Conservation (phyloP, 345 rosid genomes). For the Passiflora organensis region DNA sequence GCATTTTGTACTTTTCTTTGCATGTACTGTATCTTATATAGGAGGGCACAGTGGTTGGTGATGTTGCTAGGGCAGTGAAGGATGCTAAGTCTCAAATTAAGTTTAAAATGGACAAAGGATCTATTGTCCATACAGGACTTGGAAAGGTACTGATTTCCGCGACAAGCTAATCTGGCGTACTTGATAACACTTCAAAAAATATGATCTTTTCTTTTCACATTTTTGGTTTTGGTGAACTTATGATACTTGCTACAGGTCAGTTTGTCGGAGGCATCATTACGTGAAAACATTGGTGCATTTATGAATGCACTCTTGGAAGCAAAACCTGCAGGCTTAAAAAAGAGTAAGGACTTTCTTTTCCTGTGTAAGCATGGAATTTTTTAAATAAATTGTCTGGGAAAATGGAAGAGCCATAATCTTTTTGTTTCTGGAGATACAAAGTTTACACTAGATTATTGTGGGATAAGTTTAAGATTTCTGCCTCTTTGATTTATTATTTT, state of each 20-base stretch:
- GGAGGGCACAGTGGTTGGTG: conserved; percentile 87
- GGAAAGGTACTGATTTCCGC: conserved; percentile 60
- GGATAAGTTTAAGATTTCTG: no score
- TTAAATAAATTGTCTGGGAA: no score
- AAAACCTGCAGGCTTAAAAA: conserved; percentile 93
- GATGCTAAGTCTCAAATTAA: conserved; percentile 76
- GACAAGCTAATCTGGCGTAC: background rate
- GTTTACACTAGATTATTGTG: no score
- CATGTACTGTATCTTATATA: conserved; percentile 31
- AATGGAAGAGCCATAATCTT: no score
- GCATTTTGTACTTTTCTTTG: no score
- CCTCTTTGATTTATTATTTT: no score
- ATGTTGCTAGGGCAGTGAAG: conserved; percentile 66
- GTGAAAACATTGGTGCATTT: conserved; percentile 87
- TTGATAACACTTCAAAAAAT: background rate
- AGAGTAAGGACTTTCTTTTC: conserved; percentile 40
- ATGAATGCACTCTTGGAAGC: conserved; percentile 85
- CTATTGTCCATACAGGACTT: conserved; percentile 84
- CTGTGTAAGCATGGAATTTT: no score
- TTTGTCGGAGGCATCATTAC: conserved; percentile 61
- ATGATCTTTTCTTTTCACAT: background rate
- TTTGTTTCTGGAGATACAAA: no score
- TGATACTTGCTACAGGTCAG: conserved; percentile 44
- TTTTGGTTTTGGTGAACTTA: background rate
- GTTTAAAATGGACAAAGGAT: conserved; percentile 85